These are phyloP conservation scores for Petrea volubilis DNA, from an alignment of 257 asterid genomes.

Conservation along the genomic window DNA sequence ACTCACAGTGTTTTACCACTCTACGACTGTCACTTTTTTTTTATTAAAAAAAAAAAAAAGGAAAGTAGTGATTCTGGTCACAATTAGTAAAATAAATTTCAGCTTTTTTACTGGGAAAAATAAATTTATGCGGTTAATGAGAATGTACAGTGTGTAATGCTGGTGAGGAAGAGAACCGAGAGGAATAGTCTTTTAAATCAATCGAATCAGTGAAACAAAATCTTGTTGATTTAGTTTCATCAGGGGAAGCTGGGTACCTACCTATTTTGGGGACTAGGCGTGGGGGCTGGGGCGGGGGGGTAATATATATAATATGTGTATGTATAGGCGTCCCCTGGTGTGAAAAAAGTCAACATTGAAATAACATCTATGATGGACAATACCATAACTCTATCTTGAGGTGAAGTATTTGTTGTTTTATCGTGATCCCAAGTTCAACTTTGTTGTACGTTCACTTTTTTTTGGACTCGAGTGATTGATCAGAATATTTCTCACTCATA, in stretches of 20 bases:
- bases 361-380: conserved; percentile 23
- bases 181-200: conserved; percentile 18
- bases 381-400: background rate
- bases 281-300: no score
- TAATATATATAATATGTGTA: no score
- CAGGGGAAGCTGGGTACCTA: no score
- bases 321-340: background rate
- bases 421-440: no score
- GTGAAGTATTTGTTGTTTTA: background rate
- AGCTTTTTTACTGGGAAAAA: no score
- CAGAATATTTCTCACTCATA: no score
- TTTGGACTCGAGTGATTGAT: no score
- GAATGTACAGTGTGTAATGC: conserved; percentile 17
- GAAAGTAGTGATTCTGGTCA: no score
- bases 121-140: conserved; percentile 6
- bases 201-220: conserved; percentile 20
- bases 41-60: background rate
- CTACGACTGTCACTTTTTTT: conserved; percentile 18
- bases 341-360: conserved; percentile 30
- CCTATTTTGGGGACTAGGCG: conserved; percentile 18
- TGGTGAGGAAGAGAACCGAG: background rate
- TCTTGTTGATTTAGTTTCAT: background rate
- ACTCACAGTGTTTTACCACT: conserved; percentile 18
- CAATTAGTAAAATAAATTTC: no score
- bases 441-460: no score